Conservation (phyloP, 495 filamentous ascomycete genomes). For the Astrothelium macrocarpum region DNA sequence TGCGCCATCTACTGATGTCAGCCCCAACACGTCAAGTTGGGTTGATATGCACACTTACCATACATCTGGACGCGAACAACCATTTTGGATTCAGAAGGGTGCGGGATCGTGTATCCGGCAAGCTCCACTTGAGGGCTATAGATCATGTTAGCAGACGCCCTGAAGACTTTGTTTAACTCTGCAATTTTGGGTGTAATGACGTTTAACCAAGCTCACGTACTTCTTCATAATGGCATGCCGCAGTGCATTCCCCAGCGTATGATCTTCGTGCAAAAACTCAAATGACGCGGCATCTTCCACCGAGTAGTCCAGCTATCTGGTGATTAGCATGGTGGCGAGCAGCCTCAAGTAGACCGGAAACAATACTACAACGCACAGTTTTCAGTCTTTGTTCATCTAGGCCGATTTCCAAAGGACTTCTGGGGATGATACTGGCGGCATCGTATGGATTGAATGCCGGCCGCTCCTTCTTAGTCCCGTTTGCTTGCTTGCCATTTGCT, state of each 20-base stretch:
- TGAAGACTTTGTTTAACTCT: neutral
- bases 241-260: conserved; percentile 90
- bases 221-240: conserved; percentile 98
- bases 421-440: neutral
- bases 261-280: conserved; percentile 83
- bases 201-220: conserved; percentile 40
- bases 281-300: conserved; percentile 54
- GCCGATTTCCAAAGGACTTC: neutral
- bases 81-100: conserved; percentile 94
- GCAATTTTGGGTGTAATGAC: neutral
- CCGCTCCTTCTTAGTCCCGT: neutral
- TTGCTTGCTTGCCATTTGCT: neutral
- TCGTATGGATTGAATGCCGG: neutral
- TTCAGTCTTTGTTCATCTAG: neutral
- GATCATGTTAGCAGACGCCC: neutral
- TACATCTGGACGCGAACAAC: conserved; percentile 94
- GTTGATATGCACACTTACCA: conserved; percentile 44
- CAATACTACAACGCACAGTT: neutral
- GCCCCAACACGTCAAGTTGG: neutral
- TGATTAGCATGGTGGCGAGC: neutral
- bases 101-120: conserved; percentile 95
- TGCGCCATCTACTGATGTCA: conserved; percentile 50
- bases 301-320: conserved; percentile 34
- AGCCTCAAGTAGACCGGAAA: neutral
- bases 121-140: conserved; percentile 85